Base-by-base conservation (phyloP, 768 basidiomycete species). In the Coprinopsis strossmayeri region DNA sequence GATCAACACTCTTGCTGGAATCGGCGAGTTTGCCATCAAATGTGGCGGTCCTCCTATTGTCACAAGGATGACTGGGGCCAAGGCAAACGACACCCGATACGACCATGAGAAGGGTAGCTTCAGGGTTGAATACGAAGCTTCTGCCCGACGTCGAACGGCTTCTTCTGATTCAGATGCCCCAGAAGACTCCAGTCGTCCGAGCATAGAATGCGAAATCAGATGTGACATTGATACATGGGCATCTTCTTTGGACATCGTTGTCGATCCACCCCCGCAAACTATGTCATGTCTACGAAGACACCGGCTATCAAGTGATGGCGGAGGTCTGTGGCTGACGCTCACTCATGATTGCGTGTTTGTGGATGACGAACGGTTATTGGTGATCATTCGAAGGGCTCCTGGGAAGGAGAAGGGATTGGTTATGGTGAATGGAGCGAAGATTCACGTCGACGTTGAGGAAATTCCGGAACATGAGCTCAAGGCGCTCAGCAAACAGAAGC, bases 11-110 rank as follows among this genome's bases (percentile, higher is more conserved):
- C 69, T 98, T 0, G 91, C 93, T 0, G 94, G 94, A 1, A 84
- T 96, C 9, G 92, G 96, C 18, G 95, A 97, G 53, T 97, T 91
- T 58, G 85, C 91, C 5, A 95, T 99, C 67, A 94, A 92, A 64
- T 86, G 81, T 55, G 96, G 96, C 12, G 93, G 92, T 0, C 95
- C 96, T 2, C 96, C 96, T 0, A 76, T 91, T n/a, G 73, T 91
- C 7, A 95, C 91, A 1, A 74, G 94, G 26, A 65, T 98, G 13
- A 76, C 80, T 1, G 86, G 88, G 3, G 93, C 88, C 2, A 87
- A 79, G 62, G 76, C 78, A 3, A 79, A 81, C 42, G 77, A 81
- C 47, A 70, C 87, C 49, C 76, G 82, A 46, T 98, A 93, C 64
- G 93, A 97, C 49, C 87, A 91, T 53, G 95, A 97, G 54, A 82